Percentiles rank a stretch among this genome's conserved stretches.
phyloP scores from a whole-genome alignment of 73 alveolate species.

The Breviolum minutum region DNA sequence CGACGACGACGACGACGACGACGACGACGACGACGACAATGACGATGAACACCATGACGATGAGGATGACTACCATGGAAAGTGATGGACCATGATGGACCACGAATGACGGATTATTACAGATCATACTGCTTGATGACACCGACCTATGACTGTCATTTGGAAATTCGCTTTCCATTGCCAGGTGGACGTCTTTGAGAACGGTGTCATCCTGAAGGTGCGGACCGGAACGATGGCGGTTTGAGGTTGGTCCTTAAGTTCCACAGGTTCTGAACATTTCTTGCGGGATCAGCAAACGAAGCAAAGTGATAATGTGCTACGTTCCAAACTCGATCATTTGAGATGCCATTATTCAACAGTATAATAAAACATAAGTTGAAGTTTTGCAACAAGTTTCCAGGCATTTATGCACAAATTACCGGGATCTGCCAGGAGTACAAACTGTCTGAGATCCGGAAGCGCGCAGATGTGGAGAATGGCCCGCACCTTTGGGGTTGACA shows the following conservation, averaged over 20 bases:
- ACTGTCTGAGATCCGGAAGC: constrained; percentile 52
- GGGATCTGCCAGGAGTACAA: constrained; percentile 40
- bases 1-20: too few species aligned
- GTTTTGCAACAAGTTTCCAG: not conserved
- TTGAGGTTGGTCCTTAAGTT: too few species aligned
- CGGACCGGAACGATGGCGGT: not conserved
- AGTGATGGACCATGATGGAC: not conserved
- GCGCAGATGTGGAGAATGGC: constrained; percentile 70
- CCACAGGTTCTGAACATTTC: too few species aligned
- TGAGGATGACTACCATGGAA: not conserved
- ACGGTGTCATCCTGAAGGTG: constrained; percentile 75
- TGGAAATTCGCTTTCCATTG: not conserved
- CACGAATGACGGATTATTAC: not conserved
- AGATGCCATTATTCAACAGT: not conserved
- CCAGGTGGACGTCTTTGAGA: constrained; percentile 94
- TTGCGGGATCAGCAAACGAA: not conserved
- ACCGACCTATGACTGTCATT: not conserved
- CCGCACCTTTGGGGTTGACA: not conserved
- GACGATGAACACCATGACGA: not conserved
- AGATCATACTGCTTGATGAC: too few species aligned
- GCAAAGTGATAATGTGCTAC: not conserved
- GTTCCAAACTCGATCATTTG: not conserved
- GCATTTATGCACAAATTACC: too few species aligned
- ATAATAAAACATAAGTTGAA: not conserved
- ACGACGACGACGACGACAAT: too few species aligned